Percentiles rank a stretch among this genome's conserved stretches.
These are phyloP conservation scores for Diaporthe batatas DNA, from an alignment of 2,329 filamentous ascomycete species.

Conservation along the genomic window DNA sequence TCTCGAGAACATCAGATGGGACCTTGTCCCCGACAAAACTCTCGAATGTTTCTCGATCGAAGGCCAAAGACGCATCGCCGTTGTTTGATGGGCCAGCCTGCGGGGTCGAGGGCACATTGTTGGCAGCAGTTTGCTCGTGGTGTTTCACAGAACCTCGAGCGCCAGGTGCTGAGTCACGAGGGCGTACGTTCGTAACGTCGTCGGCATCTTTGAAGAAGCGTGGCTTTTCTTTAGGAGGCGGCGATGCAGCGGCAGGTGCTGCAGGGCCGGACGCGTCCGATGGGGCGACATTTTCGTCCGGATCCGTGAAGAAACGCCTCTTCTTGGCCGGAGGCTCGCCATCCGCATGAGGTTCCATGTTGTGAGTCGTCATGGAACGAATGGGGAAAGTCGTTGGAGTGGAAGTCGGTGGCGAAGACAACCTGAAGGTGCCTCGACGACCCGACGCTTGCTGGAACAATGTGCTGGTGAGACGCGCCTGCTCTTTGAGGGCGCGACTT, in stretches of 20 bases:
- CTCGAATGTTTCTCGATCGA: conserved; percentile 71
- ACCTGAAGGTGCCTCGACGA: neutral
- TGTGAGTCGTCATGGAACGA: conserved; percentile 45
- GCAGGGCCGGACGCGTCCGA: conserved; percentile 25
- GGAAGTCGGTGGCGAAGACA: neutral
- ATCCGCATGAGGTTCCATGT: conserved; percentile 38
- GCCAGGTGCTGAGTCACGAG: neutral
- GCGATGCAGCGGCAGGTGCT: neutral
- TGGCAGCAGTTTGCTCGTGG: conserved; percentile 42
- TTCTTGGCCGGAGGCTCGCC: conserved; percentile 41
- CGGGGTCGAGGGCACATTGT: conserved; percentile 37
- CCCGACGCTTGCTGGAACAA: neutral
- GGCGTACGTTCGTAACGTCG: conserved; percentile 44
- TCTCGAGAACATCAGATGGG: conserved; percentile 59
- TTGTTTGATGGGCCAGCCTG: conserved; percentile 43
- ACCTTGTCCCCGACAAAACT: conserved; percentile 71
- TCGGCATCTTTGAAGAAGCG: conserved; percentile 47
- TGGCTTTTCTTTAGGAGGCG: conserved; percentile 8
- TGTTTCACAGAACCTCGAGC: neutral
- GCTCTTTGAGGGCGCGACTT: conserved; percentile 49
- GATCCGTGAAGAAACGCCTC: conserved; percentile 45
- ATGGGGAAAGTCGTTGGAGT: neutral
- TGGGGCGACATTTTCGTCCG: conserved; percentile 41
- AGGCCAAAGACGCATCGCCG: conserved; percentile 54
- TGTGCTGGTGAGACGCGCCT: conserved; percentile 55